These are phyloP conservation scores for Pythium volutum DNA, from an alignment of 352 stramenopile species.

Conservation along the genomic window DNA sequence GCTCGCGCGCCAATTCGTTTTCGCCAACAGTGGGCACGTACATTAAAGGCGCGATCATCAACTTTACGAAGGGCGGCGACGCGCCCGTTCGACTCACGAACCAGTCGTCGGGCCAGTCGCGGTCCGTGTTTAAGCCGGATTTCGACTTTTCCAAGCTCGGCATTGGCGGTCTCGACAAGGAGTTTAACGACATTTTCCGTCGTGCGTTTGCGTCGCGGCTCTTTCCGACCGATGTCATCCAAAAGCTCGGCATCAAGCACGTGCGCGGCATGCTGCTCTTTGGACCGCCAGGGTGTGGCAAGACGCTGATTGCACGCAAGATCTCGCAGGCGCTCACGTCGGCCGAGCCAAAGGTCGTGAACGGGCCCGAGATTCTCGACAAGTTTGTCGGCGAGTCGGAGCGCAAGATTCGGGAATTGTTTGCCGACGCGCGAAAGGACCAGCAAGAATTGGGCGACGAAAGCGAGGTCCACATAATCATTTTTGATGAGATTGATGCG, in stretches of 20 bases:
- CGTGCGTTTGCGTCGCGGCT: slow-evolving; percentile 97
- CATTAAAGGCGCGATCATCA: slow-evolving; percentile 65
- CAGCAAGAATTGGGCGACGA: slow-evolving; percentile 93
- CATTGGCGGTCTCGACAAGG: slow-evolving; percentile 97
- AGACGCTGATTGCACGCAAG: slow-evolving; percentile 98
- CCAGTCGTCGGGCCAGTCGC: slow-evolving; percentile 68
- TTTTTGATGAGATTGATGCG: slow-evolving; percentile 99
- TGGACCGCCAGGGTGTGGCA: slow-evolving; percentile 89
- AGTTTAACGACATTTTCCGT: slow-evolving; percentile 99
- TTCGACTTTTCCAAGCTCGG: slow-evolving; percentile 99
- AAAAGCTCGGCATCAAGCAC: slow-evolving; percentile 99
- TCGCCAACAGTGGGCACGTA: slow-evolving; percentile 46
- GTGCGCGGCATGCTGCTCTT: slow-evolving; percentile 92
- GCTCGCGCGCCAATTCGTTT: slow-evolving; percentile 29
- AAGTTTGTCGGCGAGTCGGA: slow-evolving; percentile 99
- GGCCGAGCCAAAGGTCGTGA: slow-evolving; percentile 96
- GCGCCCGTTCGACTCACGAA: slow-evolving; percentile 75
- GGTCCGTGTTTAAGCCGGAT: slow-evolving; percentile 92
- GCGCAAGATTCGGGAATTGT: slow-evolving; percentile 98
- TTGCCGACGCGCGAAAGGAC: slow-evolving; percentile 91
- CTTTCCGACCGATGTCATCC: slow-evolving; percentile 94
- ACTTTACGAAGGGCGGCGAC: slow-evolving; percentile 77
- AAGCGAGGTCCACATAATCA: slow-evolving; percentile 99
- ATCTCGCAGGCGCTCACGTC: slow-evolving; percentile 97
- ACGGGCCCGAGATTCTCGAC: slow-evolving; percentile 98